These are phyloP conservation scores for Fusarium tuaranense DNA, from an alignment of 2,329 filamentous ascomycete species.

Conservation along the genomic window DNA sequence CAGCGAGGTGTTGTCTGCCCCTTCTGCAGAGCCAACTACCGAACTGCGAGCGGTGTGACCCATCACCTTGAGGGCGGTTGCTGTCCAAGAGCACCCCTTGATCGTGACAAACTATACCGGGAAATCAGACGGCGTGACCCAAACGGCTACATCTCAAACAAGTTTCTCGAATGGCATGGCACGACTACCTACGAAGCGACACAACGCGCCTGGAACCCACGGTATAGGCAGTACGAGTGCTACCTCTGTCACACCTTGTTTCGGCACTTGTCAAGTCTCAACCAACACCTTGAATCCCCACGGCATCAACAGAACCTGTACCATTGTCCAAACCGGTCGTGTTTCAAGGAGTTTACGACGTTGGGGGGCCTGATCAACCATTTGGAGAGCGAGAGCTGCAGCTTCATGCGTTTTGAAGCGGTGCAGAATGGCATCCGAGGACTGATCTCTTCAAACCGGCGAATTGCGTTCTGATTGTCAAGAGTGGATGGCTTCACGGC, in stretches of 20 bases:
- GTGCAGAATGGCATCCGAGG: conserved; percentile 49
- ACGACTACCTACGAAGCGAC: conserved; percentile 53
- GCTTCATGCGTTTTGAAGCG: conserved; percentile 52
- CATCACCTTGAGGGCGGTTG: conserved; percentile 68
- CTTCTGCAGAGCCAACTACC: conserved; percentile 62
- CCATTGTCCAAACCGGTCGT: conserved; percentile 53
- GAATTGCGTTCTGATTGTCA: conserved; percentile 17
- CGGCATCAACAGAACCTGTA: conserved; percentile 53
- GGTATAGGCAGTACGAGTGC: conserved; percentile 43
- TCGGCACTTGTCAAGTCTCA: conserved; percentile 49
- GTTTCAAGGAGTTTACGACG: conserved; percentile 52
- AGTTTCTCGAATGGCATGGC: conserved; percentile 59
- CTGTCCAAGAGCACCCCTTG: conserved; percentile 61
- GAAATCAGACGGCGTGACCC: conserved; percentile 60
- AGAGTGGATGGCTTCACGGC: too few relatives aligned
- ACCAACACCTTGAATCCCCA: conserved; percentile 66
- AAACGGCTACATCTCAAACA: conserved; percentile 61
- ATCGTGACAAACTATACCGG: conserved; percentile 61
- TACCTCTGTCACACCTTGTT: conserved; percentile 63
- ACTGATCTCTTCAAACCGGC: conserved; percentile 21
- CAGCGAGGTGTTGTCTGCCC: conserved; percentile 57
- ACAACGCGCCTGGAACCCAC: conserved; percentile 54
- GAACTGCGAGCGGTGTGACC: conserved; percentile 64
- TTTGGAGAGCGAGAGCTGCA: conserved; percentile 57
- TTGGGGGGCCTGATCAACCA: conserved; percentile 56